phyloP scores from a whole-genome alignment of 2,329 filamentous ascomycete species.

The Metarhizium sp. region DNA sequence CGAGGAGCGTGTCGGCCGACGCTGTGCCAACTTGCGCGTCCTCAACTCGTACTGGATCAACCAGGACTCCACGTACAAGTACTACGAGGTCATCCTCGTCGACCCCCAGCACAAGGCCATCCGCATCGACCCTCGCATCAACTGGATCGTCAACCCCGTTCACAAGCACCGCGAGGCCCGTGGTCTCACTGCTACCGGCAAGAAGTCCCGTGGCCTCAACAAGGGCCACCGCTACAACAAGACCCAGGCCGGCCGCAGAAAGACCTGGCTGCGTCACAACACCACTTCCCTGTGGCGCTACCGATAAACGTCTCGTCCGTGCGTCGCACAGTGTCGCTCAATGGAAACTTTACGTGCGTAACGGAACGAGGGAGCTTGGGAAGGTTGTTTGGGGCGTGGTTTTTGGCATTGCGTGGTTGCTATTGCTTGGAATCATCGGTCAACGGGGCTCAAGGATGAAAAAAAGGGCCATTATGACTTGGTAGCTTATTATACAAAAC shows the following conservation, averaged over 20 bases:
- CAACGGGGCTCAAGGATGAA: background rate
- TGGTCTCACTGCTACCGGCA: constrained; percentile 96
- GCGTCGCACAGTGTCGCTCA: background rate
- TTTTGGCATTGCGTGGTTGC: constrained; percentile 8
- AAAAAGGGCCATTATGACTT: constrained; percentile 4
- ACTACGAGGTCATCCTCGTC: constrained; percentile 99
- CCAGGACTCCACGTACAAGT: constrained; percentile 99
- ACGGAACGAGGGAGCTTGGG: background rate
- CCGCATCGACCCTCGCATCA: constrained; percentile 97
- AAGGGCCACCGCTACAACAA: constrained; percentile 99
- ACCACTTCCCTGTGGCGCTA: constrained; percentile 98
- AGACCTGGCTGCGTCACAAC: constrained; percentile 99
- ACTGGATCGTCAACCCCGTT: constrained; percentile 99
- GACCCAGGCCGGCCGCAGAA: constrained; percentile 91
- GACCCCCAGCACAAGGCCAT: constrained; percentile 99
- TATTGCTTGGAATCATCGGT: constrained; percentile 5
- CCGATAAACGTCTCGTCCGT: constrained; percentile 51
- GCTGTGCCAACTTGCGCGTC: constrained; percentile 97
- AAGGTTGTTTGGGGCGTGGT: constrained; percentile 1
- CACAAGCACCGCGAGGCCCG: constrained; percentile 99
- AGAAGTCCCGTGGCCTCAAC: constrained; percentile 99
- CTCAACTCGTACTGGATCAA: constrained; percentile 99
- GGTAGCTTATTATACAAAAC: constrained; percentile 10
- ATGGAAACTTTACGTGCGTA: background rate
- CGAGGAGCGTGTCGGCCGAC: constrained; percentile 99